Conservation (phyloP, 768 basidiomycete species). For the Tylopilus balloui region DNA sequence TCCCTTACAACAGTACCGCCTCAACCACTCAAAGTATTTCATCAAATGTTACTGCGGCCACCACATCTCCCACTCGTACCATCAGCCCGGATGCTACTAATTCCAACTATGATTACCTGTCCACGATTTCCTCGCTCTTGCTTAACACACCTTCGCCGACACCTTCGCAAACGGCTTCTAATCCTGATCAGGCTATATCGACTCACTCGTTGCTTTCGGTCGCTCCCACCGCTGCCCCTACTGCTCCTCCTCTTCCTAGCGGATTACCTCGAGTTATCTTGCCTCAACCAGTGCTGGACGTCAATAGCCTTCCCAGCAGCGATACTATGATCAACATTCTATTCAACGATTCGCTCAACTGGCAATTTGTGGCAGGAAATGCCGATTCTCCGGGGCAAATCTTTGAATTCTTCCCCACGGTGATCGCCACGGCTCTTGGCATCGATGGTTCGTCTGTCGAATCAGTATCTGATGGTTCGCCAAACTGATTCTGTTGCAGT, state of each 20-base stretch:
- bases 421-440: constrained; percentile 44
- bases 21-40: not conserved
- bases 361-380: constrained; percentile 62
- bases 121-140: constrained; percentile 34
- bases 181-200: constrained; percentile 38
- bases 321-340: constrained; percentile 59
- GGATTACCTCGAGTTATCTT: constrained; percentile 59
- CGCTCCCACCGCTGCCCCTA: constrained; percentile 25
- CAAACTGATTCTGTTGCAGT: constrained; percentile 35
- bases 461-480: not conserved
- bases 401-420: constrained; percentile 61
- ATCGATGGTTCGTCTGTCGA: constrained; percentile 36
- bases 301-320: constrained; percentile 31
- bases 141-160: constrained; percentile 21
- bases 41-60: constrained; percentile 4
- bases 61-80: constrained; percentile 6
- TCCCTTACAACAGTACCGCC: constrained; percentile 22
- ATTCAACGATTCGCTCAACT: constrained; percentile 57
- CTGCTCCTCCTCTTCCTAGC: constrained; percentile 44
- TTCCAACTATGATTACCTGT: constrained; percentile 33
- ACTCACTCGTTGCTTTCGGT: constrained; percentile 23
- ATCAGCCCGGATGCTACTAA: constrained; percentile 10
- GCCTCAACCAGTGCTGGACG: constrained; percentile 33
- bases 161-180: constrained; percentile 22
- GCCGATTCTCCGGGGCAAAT: constrained; percentile 66